A percentile compares a stretch with the other conserved stretches of the same genome.
These are phyloP conservation scores for Jackrogersella multiformis DNA, from an alignment of 495 filamentous ascomycete species.

Conservation along the genomic window DNA sequence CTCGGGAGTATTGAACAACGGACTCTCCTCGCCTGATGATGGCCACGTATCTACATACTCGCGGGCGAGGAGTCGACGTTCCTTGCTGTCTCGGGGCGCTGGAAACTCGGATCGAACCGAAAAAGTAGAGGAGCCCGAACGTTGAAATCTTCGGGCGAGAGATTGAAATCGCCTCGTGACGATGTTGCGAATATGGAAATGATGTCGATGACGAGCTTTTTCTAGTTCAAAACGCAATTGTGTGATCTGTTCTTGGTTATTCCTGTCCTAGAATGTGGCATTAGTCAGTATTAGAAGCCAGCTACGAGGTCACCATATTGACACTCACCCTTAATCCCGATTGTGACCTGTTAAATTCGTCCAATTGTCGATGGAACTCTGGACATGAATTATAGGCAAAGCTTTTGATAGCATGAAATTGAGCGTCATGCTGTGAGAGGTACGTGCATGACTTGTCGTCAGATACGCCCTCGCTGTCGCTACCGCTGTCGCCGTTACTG, in stretches of 20 bases:
- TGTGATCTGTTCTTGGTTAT: slow-evolving; percentile 8
- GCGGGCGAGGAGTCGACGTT: slow-evolving; percentile 42
- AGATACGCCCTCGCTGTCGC: slow-evolving; percentile 2
- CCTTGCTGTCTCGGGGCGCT: slow-evolving; percentile 31
- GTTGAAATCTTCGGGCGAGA: slow-evolving; percentile 33
- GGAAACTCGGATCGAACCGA: slow-evolving; percentile 41
- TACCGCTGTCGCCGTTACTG: neutral
- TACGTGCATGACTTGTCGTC: slow-evolving; percentile 22
- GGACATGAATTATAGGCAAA: slow-evolving; percentile 37
- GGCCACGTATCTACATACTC: slow-evolving; percentile 42
- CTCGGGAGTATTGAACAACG: slow-evolving; percentile 45
- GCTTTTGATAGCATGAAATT: slow-evolving; percentile 20
- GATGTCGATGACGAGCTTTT: slow-evolving; percentile 26
- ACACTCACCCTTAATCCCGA: slow-evolving; percentile 11
- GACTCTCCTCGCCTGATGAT: slow-evolving; percentile 41
- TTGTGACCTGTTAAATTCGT: slow-evolving; percentile 12
- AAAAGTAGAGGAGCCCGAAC: slow-evolving; percentile 38
- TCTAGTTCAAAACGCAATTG: slow-evolving; percentile 26
- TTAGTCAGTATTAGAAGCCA: neutral
- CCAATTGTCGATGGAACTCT: slow-evolving; percentile 36
- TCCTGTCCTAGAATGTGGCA: neutral
- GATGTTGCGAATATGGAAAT: slow-evolving; percentile 35
- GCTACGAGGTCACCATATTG: neutral
- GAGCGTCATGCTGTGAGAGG: slow-evolving; percentile 16
- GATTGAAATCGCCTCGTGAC: slow-evolving; percentile 48